These are phyloP conservation scores for Neurospora discreta DNA, from an alignment of 495 filamentous ascomycete genomes.

Conservation along the genomic window DNA sequence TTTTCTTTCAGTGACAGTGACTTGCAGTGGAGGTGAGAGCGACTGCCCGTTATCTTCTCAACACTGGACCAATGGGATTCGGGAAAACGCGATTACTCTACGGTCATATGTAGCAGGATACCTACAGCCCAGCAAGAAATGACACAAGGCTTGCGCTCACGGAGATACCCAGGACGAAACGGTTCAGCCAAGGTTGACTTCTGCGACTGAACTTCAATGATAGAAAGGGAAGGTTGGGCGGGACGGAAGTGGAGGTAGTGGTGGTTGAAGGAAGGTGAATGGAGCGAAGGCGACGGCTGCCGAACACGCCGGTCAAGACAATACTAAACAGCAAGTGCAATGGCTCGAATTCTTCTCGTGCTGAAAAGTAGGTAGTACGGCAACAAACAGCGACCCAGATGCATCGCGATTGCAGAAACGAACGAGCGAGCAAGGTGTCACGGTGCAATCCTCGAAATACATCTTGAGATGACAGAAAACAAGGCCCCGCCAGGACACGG, in stretches of 20 bases:
- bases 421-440: not conserved
- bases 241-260: not conserved
- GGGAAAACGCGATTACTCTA: not conserved
- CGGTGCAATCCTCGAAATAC: not conserved
- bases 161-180: not conserved
- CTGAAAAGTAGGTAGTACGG: not conserved
- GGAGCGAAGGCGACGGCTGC: not conserved
- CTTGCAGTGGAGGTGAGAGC: not conserved
- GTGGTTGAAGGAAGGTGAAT: not conserved
- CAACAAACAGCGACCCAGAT: not conserved
- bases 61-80: not conserved
- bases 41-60: not conserved
- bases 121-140: not conserved
- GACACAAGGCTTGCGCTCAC: not conserved
- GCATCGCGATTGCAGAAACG: not conserved
- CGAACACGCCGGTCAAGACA: not conserved
- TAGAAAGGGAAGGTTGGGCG: not conserved
- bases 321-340: not conserved
- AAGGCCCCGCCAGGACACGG: not conserved
- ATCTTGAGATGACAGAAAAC: not conserved
- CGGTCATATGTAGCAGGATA: not conserved
- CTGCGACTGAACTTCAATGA: not conserved
- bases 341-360: not conserved
- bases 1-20: not conserved
- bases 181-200: not conserved